Conservation (phyloP, 164 flowering plant species). For the Stephania yunnanensis region DNA sequence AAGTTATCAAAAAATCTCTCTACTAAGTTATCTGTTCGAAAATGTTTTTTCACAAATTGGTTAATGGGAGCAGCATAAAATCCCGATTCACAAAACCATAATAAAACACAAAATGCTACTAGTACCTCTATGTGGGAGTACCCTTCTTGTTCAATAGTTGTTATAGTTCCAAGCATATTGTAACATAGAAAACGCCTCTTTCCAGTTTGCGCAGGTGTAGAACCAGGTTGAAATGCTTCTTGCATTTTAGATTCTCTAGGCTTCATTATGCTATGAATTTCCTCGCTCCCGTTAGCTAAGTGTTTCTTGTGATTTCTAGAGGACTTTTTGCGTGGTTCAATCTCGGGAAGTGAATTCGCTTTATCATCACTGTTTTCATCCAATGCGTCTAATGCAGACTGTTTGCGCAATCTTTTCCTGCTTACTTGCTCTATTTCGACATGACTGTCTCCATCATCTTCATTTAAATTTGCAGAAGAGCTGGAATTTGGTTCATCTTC, state of each 20-base stretch:
- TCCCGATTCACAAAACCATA: not conserved
- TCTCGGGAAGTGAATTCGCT: constrained; percentile 29
- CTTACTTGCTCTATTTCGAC: constrained; percentile 53
- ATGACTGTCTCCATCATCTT: constrained; percentile 60
- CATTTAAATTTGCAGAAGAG: constrained; percentile 59
- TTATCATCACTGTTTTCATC: constrained; percentile 46
- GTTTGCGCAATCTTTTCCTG: constrained; percentile 64
- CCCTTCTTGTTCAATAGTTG: constrained; percentile 74
- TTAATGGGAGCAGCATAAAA: not conserved
- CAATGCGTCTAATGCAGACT: constrained; percentile 32
- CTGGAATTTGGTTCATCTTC: constrained; percentile 60
- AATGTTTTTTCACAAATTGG: not conserved
- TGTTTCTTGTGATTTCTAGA: constrained; percentile 32
- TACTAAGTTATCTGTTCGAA: not conserved
- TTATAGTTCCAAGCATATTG: constrained; percentile 90
- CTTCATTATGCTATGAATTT: constrained; percentile 18
- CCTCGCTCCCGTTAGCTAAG: constrained; percentile 26
- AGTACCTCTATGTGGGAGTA: constrained; percentile 87
- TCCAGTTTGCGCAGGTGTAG: constrained; percentile 69
- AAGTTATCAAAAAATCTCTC: not conserved
- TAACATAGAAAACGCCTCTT: constrained; percentile 83
- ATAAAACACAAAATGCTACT: not conserved
- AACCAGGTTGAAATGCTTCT: constrained; percentile 89
- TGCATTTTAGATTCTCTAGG: constrained; percentile 52
- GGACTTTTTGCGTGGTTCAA: constrained; percentile 42